Conservation (phyloP, 129 eudicot species). For the Artemisia annua region DNA sequence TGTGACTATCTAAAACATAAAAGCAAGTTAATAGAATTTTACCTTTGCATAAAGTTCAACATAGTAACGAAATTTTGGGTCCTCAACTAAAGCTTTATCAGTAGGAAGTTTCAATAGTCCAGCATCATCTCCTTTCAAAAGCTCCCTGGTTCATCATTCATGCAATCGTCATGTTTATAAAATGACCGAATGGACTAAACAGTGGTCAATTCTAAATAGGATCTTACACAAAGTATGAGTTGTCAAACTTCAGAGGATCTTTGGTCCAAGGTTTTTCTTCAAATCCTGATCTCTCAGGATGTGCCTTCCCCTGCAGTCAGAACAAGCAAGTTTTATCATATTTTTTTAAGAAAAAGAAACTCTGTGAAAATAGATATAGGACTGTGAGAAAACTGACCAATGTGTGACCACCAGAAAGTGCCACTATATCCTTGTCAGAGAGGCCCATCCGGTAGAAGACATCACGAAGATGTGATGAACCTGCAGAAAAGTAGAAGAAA, state of each 20-base stretch:
- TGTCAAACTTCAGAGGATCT: slow-evolving; percentile 89
- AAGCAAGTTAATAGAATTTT: background rate
- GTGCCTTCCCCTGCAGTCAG: slow-evolving; percentile 75
- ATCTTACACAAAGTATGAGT: slow-evolving; percentile 87
- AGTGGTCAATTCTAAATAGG: background rate
- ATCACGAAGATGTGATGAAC: slow-evolving; percentile 79
- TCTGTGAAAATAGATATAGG: background rate
- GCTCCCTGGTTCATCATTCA: slow-evolving; percentile 55
- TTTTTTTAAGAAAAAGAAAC: background rate
- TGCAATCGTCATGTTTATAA: background rate
- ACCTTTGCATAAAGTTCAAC: slow-evolving; percentile 89
- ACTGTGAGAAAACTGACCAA: slow-evolving; percentile 45
- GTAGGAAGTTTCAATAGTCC: slow-evolving; percentile 77
- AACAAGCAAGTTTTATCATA: slow-evolving; percentile 1
- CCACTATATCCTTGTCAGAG: slow-evolving; percentile 87
- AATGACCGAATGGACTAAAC: background rate
- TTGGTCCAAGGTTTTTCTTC: slow-evolving; percentile 90
- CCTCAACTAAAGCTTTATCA: slow-evolving; percentile 66
- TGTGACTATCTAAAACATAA: background rate
- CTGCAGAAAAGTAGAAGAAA: slow-evolving; percentile 29
- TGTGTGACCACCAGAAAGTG: slow-evolving; percentile 95
- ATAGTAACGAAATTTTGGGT: slow-evolving; percentile 57
- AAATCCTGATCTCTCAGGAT: slow-evolving; percentile 92
- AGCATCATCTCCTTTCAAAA: slow-evolving; percentile 57
- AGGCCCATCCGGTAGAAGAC: slow-evolving; percentile 93